phyloP scores from a whole-genome alignment of 1,284 basidiomycete genomes.

The Bjerkandera adusta region DNA sequence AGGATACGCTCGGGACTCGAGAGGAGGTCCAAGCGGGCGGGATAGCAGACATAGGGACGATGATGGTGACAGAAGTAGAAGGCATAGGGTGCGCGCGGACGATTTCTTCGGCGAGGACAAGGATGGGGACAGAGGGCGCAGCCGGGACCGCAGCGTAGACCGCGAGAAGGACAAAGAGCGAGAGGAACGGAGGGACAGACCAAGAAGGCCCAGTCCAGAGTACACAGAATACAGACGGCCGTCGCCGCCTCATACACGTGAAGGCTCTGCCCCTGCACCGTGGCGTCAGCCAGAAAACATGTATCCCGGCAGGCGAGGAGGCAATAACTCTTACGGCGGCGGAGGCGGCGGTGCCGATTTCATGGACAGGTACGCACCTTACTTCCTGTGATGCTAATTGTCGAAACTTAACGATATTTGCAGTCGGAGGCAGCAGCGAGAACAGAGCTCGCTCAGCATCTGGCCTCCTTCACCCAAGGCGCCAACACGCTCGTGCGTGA shows the following conservation, averaged over 20 bases:
- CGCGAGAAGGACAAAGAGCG: constrained; percentile 23
- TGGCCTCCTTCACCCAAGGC: constrained; percentile 88
- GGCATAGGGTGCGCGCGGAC: constrained; percentile 27
- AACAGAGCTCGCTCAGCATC: constrained; percentile 59
- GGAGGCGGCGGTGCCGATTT: constrained; percentile 44
- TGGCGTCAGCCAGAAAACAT: constrained; percentile 49
- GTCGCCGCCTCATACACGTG: constrained; percentile 19
- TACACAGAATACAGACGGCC: constrained; percentile 31
- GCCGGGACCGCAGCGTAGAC: constrained; percentile 23
- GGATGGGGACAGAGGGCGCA: constrained; percentile 16
- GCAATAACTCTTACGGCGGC: constrained; percentile 20
- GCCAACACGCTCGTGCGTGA: constrained; percentile 57
- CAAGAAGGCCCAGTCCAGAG: constrained; percentile 28
- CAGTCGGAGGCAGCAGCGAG: constrained; percentile 78
- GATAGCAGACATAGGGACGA: constrained; percentile 12
- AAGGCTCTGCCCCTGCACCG: constrained; percentile 32
- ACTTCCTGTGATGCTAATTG: neutral
- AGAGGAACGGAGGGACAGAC: constrained; percentile 22
- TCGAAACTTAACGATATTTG: neutral
- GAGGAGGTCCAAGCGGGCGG: constrained; percentile 15
- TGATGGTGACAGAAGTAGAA: constrained; percentile 22
- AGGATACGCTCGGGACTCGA: constrained; percentile 17
- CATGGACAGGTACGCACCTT: constrained; percentile 52
- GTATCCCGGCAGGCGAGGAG: constrained; percentile 38
- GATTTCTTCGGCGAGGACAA: constrained; percentile 26